Percentiles rank a stretch among this genome's conserved stretches.
These are phyloP conservation scores for Kwoniella dendrophila DNA, from an alignment of 768 basidiomycete genomes.

Conservation along the genomic window DNA sequence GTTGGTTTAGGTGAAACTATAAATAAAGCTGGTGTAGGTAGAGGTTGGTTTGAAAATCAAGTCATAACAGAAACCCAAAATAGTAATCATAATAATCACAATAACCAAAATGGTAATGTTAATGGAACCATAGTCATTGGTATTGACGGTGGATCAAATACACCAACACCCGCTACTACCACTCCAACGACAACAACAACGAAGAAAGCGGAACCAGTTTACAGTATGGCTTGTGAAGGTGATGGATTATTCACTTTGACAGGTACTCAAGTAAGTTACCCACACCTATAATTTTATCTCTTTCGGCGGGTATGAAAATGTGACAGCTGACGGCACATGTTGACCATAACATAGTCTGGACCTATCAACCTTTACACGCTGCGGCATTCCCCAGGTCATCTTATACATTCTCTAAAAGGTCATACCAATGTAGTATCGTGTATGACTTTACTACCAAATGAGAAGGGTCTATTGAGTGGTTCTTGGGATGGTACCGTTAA, in stretches of 20 bases:
- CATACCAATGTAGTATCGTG: constrained; percentile 76
- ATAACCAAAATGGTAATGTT: too few relatives aligned
- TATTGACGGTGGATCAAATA: too few relatives aligned
- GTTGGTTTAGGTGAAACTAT: constrained; percentile 88
- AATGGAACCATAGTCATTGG: too few relatives aligned
- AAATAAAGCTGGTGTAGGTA: constrained; percentile 82
- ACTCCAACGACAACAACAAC: too few relatives aligned
- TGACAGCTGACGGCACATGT: constrained; percentile 10
- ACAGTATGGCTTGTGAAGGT: constrained; percentile 86
- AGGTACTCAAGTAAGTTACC: constrained; percentile 72
- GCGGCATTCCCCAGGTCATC: constrained; percentile 83
- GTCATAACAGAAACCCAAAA: too few relatives aligned
- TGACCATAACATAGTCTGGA: constrained; percentile 72
- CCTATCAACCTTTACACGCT: constrained; percentile 89
- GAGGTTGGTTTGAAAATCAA: constrained; percentile 87
- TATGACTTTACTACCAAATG: constrained; percentile 76
- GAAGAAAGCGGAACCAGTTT: constrained; percentile 65
- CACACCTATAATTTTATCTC: constrained; percentile 1
- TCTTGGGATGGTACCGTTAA: constrained; percentile 91
- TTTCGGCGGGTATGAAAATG: too few relatives aligned
- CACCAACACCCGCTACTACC: too few relatives aligned
- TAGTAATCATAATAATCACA: too few relatives aligned
- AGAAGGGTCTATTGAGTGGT: constrained; percentile 84
- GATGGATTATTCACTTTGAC: constrained; percentile 91
- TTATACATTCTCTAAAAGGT: constrained; percentile 71